phyloP scores from a whole-genome alignment of 768 basidiomycete species.

The Collybia mongolica region DNA sequence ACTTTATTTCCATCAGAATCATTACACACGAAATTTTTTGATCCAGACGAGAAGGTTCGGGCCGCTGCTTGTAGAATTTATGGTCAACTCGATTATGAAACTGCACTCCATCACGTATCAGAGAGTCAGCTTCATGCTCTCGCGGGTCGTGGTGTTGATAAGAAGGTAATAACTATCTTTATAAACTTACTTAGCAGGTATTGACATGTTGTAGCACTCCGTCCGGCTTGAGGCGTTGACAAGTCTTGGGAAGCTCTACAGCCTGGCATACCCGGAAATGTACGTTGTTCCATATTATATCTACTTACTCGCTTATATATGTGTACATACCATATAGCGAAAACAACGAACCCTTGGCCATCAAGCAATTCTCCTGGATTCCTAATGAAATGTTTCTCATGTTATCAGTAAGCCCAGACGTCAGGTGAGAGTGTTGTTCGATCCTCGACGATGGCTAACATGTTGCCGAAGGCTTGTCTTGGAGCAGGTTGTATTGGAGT shows the following conservation, averaged over 20 bases:
- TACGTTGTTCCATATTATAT: slow-evolving; percentile 35
- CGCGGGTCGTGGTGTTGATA: slow-evolving; percentile 76
- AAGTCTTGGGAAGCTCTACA: slow-evolving; percentile 75
- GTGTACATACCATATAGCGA: slow-evolving; percentile 64
- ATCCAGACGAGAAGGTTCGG: slow-evolving; percentile 91
- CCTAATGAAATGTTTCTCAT: slow-evolving; percentile 69
- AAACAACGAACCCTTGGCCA: slow-evolving; percentile 69
- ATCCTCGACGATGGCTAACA: neutral
- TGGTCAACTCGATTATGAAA: slow-evolving; percentile 87
- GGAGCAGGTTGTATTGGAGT: slow-evolving; percentile 68
- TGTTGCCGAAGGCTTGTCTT: slow-evolving; percentile 45
- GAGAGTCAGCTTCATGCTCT: slow-evolving; percentile 59
- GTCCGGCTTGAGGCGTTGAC: slow-evolving; percentile 79
- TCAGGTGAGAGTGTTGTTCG: slow-evolving; percentile 42
- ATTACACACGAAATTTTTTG: slow-evolving; percentile 64
- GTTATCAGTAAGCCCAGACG: slow-evolving; percentile 49
- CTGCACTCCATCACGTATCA: slow-evolving; percentile 78
- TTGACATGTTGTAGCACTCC: slow-evolving; percentile 32
- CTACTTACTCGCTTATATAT: slow-evolving; percentile 3
- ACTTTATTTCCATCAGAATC: slow-evolving; percentile 38
- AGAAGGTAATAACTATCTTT: slow-evolving; percentile 58
- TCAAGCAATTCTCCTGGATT: slow-evolving; percentile 90
- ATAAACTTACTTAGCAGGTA: neutral
- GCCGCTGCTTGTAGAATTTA: slow-evolving; percentile 82
- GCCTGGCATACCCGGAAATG: slow-evolving; percentile 88